Evolutionary conservation across 1,139 yeast genomes (phyloP).

Genomic region (Hansenula anomala): DNA sequence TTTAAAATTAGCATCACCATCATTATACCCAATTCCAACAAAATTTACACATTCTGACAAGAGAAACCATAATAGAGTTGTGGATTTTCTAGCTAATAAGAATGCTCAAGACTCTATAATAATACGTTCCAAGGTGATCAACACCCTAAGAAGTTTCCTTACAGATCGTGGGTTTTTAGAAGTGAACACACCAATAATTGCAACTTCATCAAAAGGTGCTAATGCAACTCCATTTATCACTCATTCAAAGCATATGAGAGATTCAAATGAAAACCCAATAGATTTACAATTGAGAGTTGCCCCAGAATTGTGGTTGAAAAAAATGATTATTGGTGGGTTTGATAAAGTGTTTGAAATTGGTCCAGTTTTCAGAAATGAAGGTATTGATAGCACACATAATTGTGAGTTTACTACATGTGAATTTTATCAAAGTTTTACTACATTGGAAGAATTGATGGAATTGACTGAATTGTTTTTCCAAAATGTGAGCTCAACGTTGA

Average conservation of each 20-base stretch:
- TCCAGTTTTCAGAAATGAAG: constrained; percentile 82
- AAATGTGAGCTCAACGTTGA: constrained; percentile 28
- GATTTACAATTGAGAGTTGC: constrained; percentile 75
- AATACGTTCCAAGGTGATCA: constrained; percentile 50
- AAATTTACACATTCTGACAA: constrained; percentile 49
- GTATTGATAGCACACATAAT: constrained; percentile 88
- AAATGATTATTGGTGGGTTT: constrained; percentile 76
- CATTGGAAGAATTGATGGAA: constrained; percentile 59
- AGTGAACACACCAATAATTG: constrained; percentile 82
- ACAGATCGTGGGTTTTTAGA: constrained; percentile 59
- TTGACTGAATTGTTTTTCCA: constrained; percentile 58
- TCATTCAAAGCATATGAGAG: constrained; percentile 40
- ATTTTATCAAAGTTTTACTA: constrained; percentile 79
- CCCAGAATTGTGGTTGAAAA: constrained; percentile 91
- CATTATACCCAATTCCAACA: constrained; percentile 69
- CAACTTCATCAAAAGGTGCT: constrained; percentile 78
- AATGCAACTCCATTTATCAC: constrained; percentile 82
- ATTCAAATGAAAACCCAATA: constrained; percentile 21
- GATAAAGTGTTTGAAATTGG: constrained; percentile 88
- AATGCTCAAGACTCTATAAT: constrained; percentile 44
- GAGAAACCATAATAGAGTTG: constrained; percentile 63
- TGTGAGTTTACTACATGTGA: constrained; percentile 96
- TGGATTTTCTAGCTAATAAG: constrained; percentile 65
- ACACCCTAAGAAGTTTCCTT: constrained; percentile 54
- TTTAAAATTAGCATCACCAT: constrained; percentile 55